Base-by-base conservation (phyloP, 495 filamentous ascomycete genomes). In the Xylaria nigripes region DNA sequence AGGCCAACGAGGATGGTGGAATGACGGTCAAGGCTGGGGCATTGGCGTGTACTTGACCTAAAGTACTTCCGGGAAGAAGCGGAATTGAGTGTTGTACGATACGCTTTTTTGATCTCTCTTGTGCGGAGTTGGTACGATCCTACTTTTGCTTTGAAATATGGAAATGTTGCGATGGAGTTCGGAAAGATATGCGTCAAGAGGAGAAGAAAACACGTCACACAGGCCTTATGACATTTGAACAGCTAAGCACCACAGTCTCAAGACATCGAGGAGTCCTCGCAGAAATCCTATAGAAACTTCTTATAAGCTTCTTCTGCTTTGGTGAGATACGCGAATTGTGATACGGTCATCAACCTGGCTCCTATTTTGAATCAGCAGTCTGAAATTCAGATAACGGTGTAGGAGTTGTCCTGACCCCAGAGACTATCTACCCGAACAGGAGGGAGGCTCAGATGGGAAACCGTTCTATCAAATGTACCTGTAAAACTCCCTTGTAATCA, bases 1-100 rank as follows among this genome's bases (percentile, higher is more conserved):
- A 5, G 64, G 64, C 0, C 51, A 51, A 21, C 61, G 64, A 49
- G 64, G 64, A 49, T 66, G 64, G 64, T 66, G 63, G 45, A 27
- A 57, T 9, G 61, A 66, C 16, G 50, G 64, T 10, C 47, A 57
- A 32, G 51, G 23, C 32, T 58, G 45, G 24, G 61, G 61, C 22
- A 51, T 62, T 24, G 64, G 64, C 5, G 55, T 66, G 10, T 66
- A 64, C 53, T 56, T 66, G 23, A 57, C 56, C 32, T 66, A 48
- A 56, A 29, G 16, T 12, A 46, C 24, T 21, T 34, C 15, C 3
- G 9, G 24, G 2, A 0, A 3, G 9, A 19, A 13, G 6, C 15
- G 32, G 32, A 13, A 12, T 25, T 54, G 5, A 48, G 36, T 40
- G 18, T 40, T 48, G 16, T 10, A 19, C 2, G 44, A 30, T 27